Evolutionary conservation across 345 rosid species (phyloP).

Genomic region (Salix arbutifolia): DNA sequence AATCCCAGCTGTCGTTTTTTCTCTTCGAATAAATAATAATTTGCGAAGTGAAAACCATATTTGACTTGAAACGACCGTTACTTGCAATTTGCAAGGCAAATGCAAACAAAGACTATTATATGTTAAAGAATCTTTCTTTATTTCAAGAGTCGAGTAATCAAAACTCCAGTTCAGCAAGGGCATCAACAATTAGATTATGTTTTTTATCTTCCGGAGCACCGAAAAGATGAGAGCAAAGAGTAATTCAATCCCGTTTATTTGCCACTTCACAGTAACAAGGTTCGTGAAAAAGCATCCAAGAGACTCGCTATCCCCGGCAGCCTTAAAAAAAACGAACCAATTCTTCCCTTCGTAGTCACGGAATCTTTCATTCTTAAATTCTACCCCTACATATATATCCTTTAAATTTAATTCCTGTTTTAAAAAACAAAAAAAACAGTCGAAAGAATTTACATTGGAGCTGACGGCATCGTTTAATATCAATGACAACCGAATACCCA

Average conservation of each 20-base stretch:
- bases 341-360: neutral
- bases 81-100: neutral
- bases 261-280: neutral
- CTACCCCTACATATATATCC: constrained; percentile 16
- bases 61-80: too few species aligned
- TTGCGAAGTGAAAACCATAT: too few species aligned
- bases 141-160: neutral
- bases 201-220: neutral
- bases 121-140: too few species aligned
- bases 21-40: too few species aligned
- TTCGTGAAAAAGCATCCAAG: neutral
- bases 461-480: neutral
- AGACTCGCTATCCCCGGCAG: neutral
- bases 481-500: neutral
- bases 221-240: neutral
- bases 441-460: neutral
- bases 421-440: neutral
- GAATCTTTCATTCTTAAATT: neutral
- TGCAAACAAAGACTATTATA: too few species aligned
- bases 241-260: neutral
- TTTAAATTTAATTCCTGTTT: neutral
- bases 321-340: neutral
- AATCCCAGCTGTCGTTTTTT: too few species aligned
- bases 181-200: neutral
- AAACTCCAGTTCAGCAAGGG: neutral